Percentiles rank a stretch among this genome's conserved stretches.
Evolutionary conservation across 1,139 yeast species (phyloP).

Genomic region (Yamadazyma mexicana): DNA sequence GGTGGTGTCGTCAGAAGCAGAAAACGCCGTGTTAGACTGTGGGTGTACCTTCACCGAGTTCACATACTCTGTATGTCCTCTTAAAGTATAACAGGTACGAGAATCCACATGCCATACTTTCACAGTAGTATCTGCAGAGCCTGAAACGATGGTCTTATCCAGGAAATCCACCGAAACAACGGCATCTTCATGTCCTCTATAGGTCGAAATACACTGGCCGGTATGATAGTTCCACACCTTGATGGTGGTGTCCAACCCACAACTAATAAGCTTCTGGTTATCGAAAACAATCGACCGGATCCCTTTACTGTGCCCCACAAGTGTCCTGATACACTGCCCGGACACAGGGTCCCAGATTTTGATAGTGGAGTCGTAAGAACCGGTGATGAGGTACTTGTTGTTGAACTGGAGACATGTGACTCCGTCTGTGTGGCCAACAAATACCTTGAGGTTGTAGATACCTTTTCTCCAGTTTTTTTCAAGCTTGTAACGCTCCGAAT

Average conservation of each 20-base stretch:
- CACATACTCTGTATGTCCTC: conserved; percentile 94
- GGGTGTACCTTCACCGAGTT: conserved; percentile 86
- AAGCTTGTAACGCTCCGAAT: conserved; percentile 84
- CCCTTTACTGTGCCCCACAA: conserved; percentile 83
- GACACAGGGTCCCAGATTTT: conserved; percentile 87
- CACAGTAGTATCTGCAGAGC: conserved; percentile 88
- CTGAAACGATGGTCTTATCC: conserved; percentile 84
- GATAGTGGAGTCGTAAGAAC: conserved; percentile 85
- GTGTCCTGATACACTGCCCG: conserved; percentile 73
- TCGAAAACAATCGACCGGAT: conserved; percentile 84
- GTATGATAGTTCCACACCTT: conserved; percentile 95
- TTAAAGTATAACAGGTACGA: conserved; percentile 83
- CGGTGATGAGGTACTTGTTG: conserved; percentile 78
- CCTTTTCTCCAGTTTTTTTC: conserved; percentile 96
- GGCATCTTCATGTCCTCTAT: conserved; percentile 87
- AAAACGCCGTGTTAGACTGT: conserved; percentile 72
- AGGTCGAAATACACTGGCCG: conserved; percentile 91
- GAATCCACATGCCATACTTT: conserved; percentile 97
- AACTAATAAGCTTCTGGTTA: conserved; percentile 84
- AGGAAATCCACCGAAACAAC: conserved; percentile 80
- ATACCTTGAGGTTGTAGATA: conserved; percentile 58
- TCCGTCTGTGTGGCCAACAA: conserved; percentile 86
- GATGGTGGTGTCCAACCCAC: conserved; percentile 87
- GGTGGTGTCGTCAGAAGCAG: conserved; percentile 90
- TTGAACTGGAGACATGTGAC: conserved; percentile 81